These are phyloP conservation scores for Wallacemonas collosoma DNA, from an alignment of 208 protist species.

Conservation along the genomic window DNA sequence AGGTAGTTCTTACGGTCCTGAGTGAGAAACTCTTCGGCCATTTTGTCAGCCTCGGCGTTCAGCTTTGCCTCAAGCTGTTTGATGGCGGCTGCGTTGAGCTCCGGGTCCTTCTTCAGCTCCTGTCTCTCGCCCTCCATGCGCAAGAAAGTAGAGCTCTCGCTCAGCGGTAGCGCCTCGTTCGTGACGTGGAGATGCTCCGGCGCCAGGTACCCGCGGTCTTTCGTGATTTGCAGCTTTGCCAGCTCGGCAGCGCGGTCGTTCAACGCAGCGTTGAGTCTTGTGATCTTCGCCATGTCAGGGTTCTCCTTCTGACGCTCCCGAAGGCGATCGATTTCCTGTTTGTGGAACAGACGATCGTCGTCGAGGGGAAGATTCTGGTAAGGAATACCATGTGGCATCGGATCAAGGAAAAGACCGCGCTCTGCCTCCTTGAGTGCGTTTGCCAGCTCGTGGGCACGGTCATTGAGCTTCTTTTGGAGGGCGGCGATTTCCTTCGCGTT, in stretches of 20 bases:
- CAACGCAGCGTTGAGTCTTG: conserved; percentile 43
- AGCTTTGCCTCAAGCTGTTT: conserved; percentile 28
- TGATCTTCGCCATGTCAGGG: conserved; percentile 33
- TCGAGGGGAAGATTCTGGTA: conserved; percentile 48
- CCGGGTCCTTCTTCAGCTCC: conserved; percentile 31
- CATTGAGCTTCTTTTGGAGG: conserved; percentile 34
- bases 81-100: conserved; percentile 23
- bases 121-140: conserved; percentile 45
- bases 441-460: conserved; percentile 51
- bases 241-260: conserved; percentile 50
- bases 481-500: conserved; percentile 16
- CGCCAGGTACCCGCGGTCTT: conserved; percentile 47
- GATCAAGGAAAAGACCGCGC: conserved; percentile 58
- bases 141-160: conserved; percentile 43
- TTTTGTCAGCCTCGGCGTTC: conserved; percentile 34
- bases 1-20: conserved; percentile 48
- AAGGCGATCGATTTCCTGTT: conserved; percentile 56
- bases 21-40: conserved; percentile 44
- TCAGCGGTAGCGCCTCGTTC: conserved; percentile 51
- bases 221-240: conserved; percentile 31
- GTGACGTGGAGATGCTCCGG: conserved; percentile 43
- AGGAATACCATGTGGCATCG: conserved; percentile 53
- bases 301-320: conserved; percentile 36
- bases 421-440: conserved; percentile 49
- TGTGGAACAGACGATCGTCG: conserved; percentile 52